Evolutionary conservation across 2,329 filamentous ascomycete species (phyloP), one percentile per base, ranked within the genome.

Genomic region (Cladosporium colombiae): DNA sequence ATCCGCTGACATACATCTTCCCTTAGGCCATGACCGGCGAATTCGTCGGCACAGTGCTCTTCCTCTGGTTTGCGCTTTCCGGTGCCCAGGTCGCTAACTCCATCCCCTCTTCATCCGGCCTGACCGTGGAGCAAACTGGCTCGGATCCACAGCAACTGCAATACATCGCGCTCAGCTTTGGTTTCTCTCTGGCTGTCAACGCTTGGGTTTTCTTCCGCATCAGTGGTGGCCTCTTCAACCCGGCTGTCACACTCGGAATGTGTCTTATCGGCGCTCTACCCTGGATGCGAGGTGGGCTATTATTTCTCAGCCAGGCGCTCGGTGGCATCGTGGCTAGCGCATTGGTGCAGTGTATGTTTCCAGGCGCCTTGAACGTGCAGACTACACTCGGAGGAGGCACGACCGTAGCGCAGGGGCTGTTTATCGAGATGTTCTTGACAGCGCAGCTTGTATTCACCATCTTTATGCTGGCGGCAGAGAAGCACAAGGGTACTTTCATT

Each of bases 81-180:
- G 80, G 79, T 7, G 79, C 80, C 0, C 80, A 81, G 64, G 79
- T 81, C 18, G 80, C 80, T 27, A 81, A 81, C 68, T 78, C 72
- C 69, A 70, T 75, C 64, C 66, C 73, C 55, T 70, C 69, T 11
- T 72, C 71, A 4, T 67, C 69, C 16, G 71, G 72, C 44, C 73
- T 74, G 66, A 65, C 74, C 1, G 71, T 73, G 11, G 67, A 66
- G 18, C 62, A 77, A 49, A 69, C 68, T 4, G 75, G 73, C 27
- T 73, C 70, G 27, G 78, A 78, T 33, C 76, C 78, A 0, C 73
- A 75, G 52, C 74, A 79, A 52, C 65, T 79, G 23, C 74, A 76
- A 59, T 81, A 78, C 68, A 79, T 78, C 23, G 73, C 40, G 40
- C 40, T 44, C 3, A 72, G 71, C 61, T 80, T 80, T 66, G 78